Percentiles rank a stretch among this genome's conserved stretches.
Conservation (phyloP, 805 yeast species). For the Wickerhamomyces alni region DNA sequence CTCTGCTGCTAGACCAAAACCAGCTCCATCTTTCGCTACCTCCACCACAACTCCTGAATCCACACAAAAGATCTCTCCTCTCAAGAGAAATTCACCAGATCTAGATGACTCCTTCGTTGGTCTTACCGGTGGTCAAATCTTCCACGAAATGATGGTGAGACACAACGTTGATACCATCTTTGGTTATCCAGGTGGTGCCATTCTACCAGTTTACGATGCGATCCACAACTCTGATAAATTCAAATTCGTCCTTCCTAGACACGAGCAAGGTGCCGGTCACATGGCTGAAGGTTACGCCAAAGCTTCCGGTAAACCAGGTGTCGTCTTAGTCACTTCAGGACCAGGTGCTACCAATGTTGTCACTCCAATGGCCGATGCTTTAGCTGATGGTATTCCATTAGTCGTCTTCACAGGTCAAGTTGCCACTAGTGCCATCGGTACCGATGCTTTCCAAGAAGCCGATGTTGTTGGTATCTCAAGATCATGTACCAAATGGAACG, state of each 20-base stretch:
- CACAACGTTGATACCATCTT: conserved; percentile 93
- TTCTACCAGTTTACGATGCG: conserved; percentile 95
- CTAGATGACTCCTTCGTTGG: conserved; percentile 91
- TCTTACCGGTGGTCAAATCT: conserved; percentile 95
- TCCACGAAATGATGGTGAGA: conserved; percentile 97
- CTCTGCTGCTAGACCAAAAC: conserved; percentile 17
- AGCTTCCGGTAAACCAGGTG: conserved; percentile 94
- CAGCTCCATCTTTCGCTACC: conserved; percentile 24
- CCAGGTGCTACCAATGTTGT: conserved; percentile 98
- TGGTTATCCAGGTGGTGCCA: conserved; percentile 99
- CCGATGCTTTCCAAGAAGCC: conserved; percentile 99
- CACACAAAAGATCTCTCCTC: conserved; percentile 1
- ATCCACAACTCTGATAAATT: conserved; percentile 86
- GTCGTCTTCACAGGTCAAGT: conserved; percentile 98
- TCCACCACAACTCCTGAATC: conserved; percentile 6
- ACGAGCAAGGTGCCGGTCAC: conserved; percentile 99
- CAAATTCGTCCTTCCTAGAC: conserved; percentile 88
- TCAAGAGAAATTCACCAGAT: conserved; percentile 8
- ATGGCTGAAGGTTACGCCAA: conserved; percentile 99
- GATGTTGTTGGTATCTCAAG: conserved; percentile 96
- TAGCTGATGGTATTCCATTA: conserved; percentile 95
- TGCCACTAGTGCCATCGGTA: conserved; percentile 91
- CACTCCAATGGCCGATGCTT: conserved; percentile 98
- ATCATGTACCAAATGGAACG: conserved; percentile 98
- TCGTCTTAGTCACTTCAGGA: conserved; percentile 96